Evolutionary conservation across 306 rosid genomes (phyloP).

Genomic region (Cucumis melo): DNA sequence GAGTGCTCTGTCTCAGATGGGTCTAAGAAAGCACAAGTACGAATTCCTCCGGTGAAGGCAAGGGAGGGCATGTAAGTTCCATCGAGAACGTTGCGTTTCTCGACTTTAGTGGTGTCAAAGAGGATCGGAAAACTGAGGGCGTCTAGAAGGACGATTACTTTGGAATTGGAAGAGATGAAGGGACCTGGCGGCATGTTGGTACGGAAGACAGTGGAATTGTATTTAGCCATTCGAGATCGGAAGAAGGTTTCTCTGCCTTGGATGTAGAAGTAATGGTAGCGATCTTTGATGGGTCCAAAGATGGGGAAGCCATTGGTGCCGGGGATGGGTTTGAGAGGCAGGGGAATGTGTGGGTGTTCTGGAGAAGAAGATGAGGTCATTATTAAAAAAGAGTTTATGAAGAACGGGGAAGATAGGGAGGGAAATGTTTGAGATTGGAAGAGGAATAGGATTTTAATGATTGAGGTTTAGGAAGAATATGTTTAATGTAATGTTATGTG

Average conservation of each 20-base stretch:
- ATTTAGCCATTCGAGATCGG: slow-evolving; percentile 17
- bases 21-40: slow-evolving; percentile 51
- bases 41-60: slow-evolving; percentile 51
- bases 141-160: slow-evolving; percentile 45
- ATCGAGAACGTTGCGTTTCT: slow-evolving; percentile 40
- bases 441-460: neutral
- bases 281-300: slow-evolving; percentile 42
- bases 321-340: slow-evolving; percentile 41
- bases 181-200: slow-evolving; percentile 78
- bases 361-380: slow-evolving; percentile 4
- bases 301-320: slow-evolving; percentile 44
- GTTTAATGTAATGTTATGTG: no score
- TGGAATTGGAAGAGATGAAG: slow-evolving; percentile 36
- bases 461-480: neutral
- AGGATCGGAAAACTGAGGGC: slow-evolving; percentile 45
- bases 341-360: neutral
- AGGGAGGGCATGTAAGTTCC: slow-evolving; percentile 83
- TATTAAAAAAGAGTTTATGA: no score
- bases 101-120: slow-evolving; percentile 42
- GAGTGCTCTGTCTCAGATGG: slow-evolving; percentile 41
- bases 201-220: slow-evolving; percentile 51
- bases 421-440: no score
- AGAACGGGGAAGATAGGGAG: neutral
- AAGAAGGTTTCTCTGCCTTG: slow-evolving; percentile 54
- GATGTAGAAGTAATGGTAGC: slow-evolving; percentile 47